Conservation (phyloP, 257 asterid species). For the Solanum virginianum region DNA sequence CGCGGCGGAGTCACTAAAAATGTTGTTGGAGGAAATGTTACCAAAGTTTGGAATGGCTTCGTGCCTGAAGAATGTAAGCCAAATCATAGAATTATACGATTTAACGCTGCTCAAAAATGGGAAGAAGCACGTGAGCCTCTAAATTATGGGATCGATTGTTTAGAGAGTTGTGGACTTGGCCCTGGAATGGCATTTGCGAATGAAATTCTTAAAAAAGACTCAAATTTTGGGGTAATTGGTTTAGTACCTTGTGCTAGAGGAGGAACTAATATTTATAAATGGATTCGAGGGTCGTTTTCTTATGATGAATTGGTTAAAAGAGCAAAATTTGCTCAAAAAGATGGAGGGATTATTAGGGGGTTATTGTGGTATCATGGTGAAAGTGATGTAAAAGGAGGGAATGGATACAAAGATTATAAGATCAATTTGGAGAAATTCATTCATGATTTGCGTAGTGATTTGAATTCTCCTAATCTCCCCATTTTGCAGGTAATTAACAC, state of each 20-base stretch:
- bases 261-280: constrained; percentile 16
- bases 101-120: constrained; percentile 2
- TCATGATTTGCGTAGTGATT: constrained; percentile 9
- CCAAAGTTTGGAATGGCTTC: constrained; percentile 6
- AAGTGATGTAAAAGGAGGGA: constrained; percentile 2
- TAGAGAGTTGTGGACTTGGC: constrained; percentile 28
- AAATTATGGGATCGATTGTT: constrained; percentile 11
- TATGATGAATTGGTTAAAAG: constrained; percentile 13
- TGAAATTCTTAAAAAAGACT: not conserved
- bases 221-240: constrained; percentile 7
- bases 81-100: constrained; percentile 1
- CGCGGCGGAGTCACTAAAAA: constrained; percentile 13
- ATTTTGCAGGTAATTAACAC: not conserved
- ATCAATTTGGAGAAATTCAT: constrained; percentile 2
- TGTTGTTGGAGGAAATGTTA: not conserved
- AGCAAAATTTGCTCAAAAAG: constrained; percentile 3
- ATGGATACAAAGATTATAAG: not conserved
- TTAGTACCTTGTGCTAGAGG: constrained; percentile 40
- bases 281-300: constrained; percentile 5
- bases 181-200: constrained; percentile 40
- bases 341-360: constrained; percentile 18
- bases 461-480: constrained; percentile 3
- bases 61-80: constrained; percentile 16
- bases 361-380: constrained; percentile 42
- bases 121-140: constrained; percentile 36